phyloP scores from a whole-genome alignment of 1,284 basidiomycete species.

The Schizopora paradoxa region DNA sequence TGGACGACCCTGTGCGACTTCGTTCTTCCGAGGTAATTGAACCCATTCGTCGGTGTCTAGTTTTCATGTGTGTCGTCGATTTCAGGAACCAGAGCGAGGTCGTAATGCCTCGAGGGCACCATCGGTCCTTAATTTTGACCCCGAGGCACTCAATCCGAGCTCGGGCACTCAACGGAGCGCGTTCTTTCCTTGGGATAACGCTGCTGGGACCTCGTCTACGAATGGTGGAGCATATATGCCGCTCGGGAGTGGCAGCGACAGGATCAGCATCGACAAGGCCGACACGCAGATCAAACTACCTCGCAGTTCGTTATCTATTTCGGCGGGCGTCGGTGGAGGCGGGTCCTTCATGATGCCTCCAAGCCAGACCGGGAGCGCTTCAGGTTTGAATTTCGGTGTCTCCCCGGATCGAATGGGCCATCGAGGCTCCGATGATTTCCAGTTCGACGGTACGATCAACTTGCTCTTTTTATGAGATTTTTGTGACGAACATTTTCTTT shows the following conservation, averaged over 20 bases:
- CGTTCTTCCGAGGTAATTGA: constrained; percentile 62
- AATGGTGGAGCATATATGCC: constrained; percentile 34
- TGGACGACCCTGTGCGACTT: constrained; percentile 28
- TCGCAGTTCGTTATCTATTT: constrained; percentile 44
- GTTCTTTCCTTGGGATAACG: constrained; percentile 79
- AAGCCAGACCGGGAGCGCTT: constrained; percentile 40
- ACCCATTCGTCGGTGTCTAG: neutral
- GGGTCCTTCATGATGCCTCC: constrained; percentile 36
- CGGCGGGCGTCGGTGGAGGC: constrained; percentile 33
- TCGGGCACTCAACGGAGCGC: constrained; percentile 59
- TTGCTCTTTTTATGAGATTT: constrained; percentile 9
- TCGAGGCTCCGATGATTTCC: constrained; percentile 52
- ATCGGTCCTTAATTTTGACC: constrained; percentile 41
- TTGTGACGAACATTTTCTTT: neutral
- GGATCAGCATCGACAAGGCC: constrained; percentile 43
- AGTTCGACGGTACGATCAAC: constrained; percentile 49
- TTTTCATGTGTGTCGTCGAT: constrained; percentile 2
- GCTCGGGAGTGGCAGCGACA: constrained; percentile 36
- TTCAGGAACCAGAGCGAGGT: constrained; percentile 72
- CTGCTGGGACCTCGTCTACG: constrained; percentile 57
- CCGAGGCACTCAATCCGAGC: constrained; percentile 31
- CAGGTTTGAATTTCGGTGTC: constrained; percentile 32
- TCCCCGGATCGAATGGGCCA: constrained; percentile 43
- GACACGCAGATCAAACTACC: constrained; percentile 39
- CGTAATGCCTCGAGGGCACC: constrained; percentile 53